Base-by-base conservation (phyloP, 2,329 filamentous ascomycete genomes). In the Annulohypoxylon truncatum region DNA sequence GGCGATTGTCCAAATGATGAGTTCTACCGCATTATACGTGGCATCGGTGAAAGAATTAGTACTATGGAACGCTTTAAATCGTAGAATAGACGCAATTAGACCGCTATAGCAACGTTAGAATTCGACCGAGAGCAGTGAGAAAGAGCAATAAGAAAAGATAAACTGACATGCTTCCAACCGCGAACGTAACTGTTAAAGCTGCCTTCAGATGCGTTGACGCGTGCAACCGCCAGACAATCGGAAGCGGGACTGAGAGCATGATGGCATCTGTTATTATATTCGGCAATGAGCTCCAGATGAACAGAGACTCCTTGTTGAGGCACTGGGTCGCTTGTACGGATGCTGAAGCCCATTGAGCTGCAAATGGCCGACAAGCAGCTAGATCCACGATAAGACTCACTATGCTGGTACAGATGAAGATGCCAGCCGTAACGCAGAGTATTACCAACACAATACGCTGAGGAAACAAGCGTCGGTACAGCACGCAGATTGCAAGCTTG, bases 231-330 rank as follows among this genome's bases (percentile, higher is more conserved):
- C 72, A 77, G 9, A 80, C 50, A 5, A 77, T 72, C 1, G 78
- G 78, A 26, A 79, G 66, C 2, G 79, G 79, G 6, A 80, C 64
- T 1, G 75, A 20, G 1, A 80, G 67, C 55, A 81, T 67, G 3
- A 76, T 66, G 3, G 75, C 61, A 61, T 80, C 78, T 18, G 79
- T 78, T 5, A 75, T 50, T n/a, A 80, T 78, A 55, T 79, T 79
- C 4, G 77, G 76, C 20, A 79, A 74, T 53, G 71, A 75, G 54
- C 62, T 71, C 73, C 74, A 78, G 5, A 74, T 63, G 42, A 72
- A 77, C 12, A 77, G 58, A 0, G 68, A 61, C 46, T 76, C 67
- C 42, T 70, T 73, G 46, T 77, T 52, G 42, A 78, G 67, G 47
- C 75, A 78, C 1, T 71, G 31, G 1, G 31, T 8, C 1, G 47